Percentiles rank a stretch among this genome's conserved stretches.
These are phyloP conservation scores for Selaginella tamariscina DNA, from an alignment of 75 land plant genomes.

Conservation along the genomic window DNA sequence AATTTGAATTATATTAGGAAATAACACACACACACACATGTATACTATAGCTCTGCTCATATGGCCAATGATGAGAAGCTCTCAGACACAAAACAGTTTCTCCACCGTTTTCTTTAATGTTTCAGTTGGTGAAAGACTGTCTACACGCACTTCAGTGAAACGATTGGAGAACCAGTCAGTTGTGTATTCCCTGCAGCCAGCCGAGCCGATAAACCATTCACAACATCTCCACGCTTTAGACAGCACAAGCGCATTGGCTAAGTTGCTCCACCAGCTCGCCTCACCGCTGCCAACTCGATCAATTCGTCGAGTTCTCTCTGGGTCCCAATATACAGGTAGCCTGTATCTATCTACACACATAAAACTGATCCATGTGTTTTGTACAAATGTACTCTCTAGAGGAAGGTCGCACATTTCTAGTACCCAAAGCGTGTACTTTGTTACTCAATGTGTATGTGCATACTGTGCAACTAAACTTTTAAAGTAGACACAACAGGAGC, in stretches of 20 bases:
- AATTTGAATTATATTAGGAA: too few species aligned
- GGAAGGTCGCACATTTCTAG: background rate
- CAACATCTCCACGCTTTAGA: conserved; percentile 56
- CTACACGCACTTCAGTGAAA: conserved; percentile 57
- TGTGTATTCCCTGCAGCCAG: conserved; percentile 40
- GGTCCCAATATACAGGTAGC: too few species aligned
- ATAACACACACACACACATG: too few species aligned
- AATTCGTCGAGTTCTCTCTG: conserved; percentile 51
- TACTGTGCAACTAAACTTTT: background rate
- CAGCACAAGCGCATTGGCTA: conserved; percentile 59
- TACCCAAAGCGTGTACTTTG: conserved; percentile 15
- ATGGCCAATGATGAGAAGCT: too few species aligned
- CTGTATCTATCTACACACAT: too few species aligned
- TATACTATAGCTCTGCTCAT: too few species aligned
- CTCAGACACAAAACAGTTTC: too few species aligned
- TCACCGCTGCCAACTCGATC: conserved; percentile 41
- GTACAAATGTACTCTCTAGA: too few species aligned
- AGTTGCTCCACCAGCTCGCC: conserved; percentile 49
- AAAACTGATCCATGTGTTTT: too few species aligned
- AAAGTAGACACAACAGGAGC: background rate
- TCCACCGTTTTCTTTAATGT: too few species aligned
- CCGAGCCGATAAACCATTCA: conserved; percentile 62
- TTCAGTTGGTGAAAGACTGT: conserved; percentile 53
- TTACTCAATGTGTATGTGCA: background rate
- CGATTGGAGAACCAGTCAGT: conserved; percentile 40